These are phyloP conservation scores for Conringia planisiliqua DNA, from an alignment of 345 rosid species.

Conservation along the genomic window DNA sequence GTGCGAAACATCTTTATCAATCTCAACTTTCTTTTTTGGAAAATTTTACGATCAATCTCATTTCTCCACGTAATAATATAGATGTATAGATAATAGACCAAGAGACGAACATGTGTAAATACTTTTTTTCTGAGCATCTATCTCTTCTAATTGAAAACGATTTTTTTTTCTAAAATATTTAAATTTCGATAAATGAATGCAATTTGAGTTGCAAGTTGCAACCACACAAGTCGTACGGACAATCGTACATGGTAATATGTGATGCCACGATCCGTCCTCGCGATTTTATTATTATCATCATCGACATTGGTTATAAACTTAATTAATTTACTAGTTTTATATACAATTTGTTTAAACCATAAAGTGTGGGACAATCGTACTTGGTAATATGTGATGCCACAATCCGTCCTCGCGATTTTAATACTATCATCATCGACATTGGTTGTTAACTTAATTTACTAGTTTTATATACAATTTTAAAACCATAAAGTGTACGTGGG, in stretches of 20 bases:
- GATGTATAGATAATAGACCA: background rate
- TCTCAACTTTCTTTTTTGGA: background rate
- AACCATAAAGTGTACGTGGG: background rate
- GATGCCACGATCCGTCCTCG: constrained; percentile 24
- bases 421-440: background rate
- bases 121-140: background rate
- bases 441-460: background rate
- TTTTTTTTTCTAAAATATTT: background rate
- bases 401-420: constrained; percentile 18
- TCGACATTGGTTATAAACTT: background rate
- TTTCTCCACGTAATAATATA: background rate
- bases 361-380: background rate
- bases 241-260: background rate
- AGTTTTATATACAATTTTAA: background rate
- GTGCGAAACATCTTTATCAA: background rate
- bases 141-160: background rate
- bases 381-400: constrained; percentile 10
- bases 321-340: background rate
- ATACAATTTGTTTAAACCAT: background rate
- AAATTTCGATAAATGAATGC: background rate
- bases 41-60: no score
- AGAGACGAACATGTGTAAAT: background rate
- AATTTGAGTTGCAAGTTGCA: constrained; percentile 1
- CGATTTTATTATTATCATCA: background rate
- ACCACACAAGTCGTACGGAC: constrained; percentile 1